Evolutionary conservation across 1,284 basidiomycete genomes (phyloP).

Genomic region (Leccinum solheimii): DNA sequence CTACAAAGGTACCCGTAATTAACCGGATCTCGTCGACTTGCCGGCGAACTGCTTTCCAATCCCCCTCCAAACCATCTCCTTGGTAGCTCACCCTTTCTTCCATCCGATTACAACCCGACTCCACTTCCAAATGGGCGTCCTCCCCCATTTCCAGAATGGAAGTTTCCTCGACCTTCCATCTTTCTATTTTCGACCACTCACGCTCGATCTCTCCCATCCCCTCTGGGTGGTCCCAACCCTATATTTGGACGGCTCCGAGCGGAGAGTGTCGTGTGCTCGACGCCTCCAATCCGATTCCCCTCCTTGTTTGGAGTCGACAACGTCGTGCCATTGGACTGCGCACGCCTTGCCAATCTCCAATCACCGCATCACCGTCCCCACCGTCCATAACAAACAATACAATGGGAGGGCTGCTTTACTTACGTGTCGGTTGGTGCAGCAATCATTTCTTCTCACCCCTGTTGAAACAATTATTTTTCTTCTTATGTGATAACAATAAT

Average conservation of each 20-base stretch:
- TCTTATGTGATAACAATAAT: background rate
- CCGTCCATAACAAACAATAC: background rate
- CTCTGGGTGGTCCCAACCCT: background rate
- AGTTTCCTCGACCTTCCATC: conserved; percentile 19
- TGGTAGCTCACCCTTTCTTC: background rate
- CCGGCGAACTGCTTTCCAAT: background rate
- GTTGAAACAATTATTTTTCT: background rate
- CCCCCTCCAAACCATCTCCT: background rate
- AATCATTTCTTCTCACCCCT: background rate
- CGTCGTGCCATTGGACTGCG: background rate
- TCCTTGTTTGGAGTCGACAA: background rate
- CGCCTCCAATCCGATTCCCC: background rate
- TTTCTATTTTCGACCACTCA: conserved; percentile 20
- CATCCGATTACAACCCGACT: conserved; percentile 13
- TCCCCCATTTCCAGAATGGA: conserved; percentile 18
- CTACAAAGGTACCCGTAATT: background rate
- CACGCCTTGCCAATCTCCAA: background rate
- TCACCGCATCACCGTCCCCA: background rate
- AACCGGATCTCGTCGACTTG: background rate
- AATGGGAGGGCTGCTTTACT: background rate
- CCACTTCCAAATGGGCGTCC: conserved; percentile 6
- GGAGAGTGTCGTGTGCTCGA: conserved; percentile 5
- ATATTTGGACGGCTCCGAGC: conserved; percentile 9
- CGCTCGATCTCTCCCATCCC: conserved; percentile 13
- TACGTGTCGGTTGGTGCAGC: background rate